These are phyloP conservation scores for Blepharisma undulans DNA, from an alignment of 169 alveolate species.

Conservation along the genomic window DNA sequence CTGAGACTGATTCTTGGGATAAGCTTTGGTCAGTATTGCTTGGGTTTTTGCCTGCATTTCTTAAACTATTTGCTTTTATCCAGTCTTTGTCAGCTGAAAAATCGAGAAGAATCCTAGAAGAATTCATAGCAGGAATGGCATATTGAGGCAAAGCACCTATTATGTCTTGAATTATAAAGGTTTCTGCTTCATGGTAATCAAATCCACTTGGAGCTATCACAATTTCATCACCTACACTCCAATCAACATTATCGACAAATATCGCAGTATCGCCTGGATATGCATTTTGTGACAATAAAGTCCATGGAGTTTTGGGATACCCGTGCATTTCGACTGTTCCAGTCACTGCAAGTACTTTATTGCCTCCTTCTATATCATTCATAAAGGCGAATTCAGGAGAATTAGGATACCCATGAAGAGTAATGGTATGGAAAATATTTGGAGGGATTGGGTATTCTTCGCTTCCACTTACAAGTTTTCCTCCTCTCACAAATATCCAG, in stretches of 20 bases:
- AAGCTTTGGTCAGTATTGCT: neutral
- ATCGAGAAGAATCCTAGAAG: neutral
- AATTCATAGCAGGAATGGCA: neutral
- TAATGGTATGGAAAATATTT: constrained; percentile 34
- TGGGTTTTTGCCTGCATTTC: neutral
- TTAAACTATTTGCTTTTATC: neutral
- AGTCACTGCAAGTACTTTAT: constrained; percentile 54
- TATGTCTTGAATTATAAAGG: neutral
- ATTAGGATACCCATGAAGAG: constrained; percentile 33
- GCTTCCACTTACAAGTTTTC: constrained; percentile 45
- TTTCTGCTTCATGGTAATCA: neutral
- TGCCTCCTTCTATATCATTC: constrained; percentile 14
- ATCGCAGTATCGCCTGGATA: constrained; percentile 35
- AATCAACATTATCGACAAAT: constrained; percentile 30
- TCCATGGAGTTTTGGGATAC: neutral
- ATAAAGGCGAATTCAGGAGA: neutral
- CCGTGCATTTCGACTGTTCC: constrained; percentile 55
- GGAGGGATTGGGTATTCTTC: neutral
- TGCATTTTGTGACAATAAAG: constrained; percentile 44
- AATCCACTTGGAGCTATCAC: constrained; percentile 48
- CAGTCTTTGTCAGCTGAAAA: constrained; percentile 17
- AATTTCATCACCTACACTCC: constrained; percentile 55
- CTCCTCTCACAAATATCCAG: constrained; percentile 50
- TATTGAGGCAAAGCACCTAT: neutral
- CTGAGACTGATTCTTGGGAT: neutral